Conservation (phyloP, 306 rosid genomes). For the Vigna mungo region DNA sequence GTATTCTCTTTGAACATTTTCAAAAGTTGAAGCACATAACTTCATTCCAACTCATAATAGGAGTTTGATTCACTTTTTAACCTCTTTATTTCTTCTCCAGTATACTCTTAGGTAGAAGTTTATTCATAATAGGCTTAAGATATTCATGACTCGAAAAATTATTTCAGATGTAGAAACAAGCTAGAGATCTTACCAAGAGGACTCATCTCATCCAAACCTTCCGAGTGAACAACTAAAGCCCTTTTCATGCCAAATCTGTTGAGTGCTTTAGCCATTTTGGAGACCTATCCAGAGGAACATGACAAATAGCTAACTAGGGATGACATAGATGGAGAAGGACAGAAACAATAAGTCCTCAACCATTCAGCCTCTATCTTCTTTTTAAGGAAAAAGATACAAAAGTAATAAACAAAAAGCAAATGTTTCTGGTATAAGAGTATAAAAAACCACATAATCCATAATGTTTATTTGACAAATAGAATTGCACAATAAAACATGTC, state of each 20-base stretch:
- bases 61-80: not conserved
- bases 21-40: not conserved
- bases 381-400: constrained; percentile 13
- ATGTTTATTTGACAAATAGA: constrained; percentile 20
- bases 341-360: constrained; percentile 18
- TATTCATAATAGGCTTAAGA: not conserved
- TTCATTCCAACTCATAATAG: not conserved
- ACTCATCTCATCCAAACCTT: constrained; percentile 97
- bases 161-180: constrained; percentile 32
- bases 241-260: constrained; percentile 87
- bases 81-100: not conserved
- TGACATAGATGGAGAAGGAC: constrained; percentile 18
- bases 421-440: not conserved
- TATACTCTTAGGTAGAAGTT: not conserved
- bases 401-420: constrained; percentile 12
- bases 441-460: constrained; percentile 12
- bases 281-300: constrained; percentile 62
- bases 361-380: not conserved
- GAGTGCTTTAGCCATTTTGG: constrained; percentile 87
- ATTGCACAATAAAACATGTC: constrained; percentile 6
- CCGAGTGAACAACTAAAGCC: constrained; percentile 96
- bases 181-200: constrained; percentile 76
- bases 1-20: not conserved
- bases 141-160: constrained; percentile 8
- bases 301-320: constrained; percentile 32